Evolutionary conservation across 1,284 basidiomycete species (phyloP), one percentile per base, ranked within the genome.

Genomic region (Pisolithus thermaeus): DNA sequence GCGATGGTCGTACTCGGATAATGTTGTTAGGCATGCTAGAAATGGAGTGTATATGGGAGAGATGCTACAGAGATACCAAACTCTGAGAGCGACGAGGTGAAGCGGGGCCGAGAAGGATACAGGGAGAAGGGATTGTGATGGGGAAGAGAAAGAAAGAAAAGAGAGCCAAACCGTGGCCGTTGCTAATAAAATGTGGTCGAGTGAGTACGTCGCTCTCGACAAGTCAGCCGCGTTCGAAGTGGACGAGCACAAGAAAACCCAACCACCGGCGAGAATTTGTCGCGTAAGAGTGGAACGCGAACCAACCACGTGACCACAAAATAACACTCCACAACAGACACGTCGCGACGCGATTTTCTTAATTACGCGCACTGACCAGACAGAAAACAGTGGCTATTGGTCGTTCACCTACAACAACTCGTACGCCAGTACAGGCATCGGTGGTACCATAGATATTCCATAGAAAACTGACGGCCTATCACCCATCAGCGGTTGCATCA

Each of bases 1-100:
- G 18, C 4, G 32, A 25, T n/a, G 32, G 7, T 7, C 77, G 47
- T 73, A 83, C 81, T 61, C 81, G 79, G 62, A 66, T 64, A 65
- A 77, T 73, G 72, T 75, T 78, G 58, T 73, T 76, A 61, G 79
- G 77, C 80, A 84, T 83, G 65, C 68, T 69, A 61, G 59, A 56
- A 57, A 55, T 53, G 52, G 52, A 56, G 60, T 57, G 59, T 64
- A 54, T 30, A 30, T 30, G 28, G 25, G 25, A 30, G 8, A 11
- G 59, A 68, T 67, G 63, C 67, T 68, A 63, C 56, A 58, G 28
- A 54, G 58, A 55, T 57, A 60, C 53, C 57, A 16, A 47, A 57
- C 55, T 54, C 47, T 51, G 58, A 55, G 49, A 52, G 57, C 47
- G 56, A 56, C 48, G 48, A 50, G 45, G 40, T 42, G 58, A 50